These are phyloP conservation scores for Picea sitchensis DNA, from an alignment of 75 land plant species.

Conservation along the genomic window DNA sequence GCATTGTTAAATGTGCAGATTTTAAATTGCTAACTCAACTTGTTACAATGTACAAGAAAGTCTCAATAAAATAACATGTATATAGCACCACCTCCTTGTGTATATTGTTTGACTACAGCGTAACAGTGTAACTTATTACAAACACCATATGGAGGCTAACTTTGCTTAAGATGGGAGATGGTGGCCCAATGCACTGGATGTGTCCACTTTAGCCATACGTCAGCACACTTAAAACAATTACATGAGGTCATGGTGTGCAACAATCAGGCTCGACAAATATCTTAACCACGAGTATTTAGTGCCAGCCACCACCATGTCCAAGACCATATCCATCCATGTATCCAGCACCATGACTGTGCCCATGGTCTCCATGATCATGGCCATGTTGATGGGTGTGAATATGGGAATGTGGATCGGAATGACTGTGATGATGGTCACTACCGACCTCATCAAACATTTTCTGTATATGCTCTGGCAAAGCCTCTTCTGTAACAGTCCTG, in stretches of 20 bases:
- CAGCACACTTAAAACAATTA: not conserved
- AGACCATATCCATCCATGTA: conserved; percentile 48
- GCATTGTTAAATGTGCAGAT: not conserved
- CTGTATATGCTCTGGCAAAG: conserved; percentile 39
- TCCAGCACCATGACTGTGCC: conserved; percentile 27
- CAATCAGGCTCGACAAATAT: not conserved
- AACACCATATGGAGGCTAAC: not conserved
- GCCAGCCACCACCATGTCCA: conserved; percentile 32
- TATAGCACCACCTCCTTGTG: too few relatives aligned
- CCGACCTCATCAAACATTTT: conserved; percentile 36
- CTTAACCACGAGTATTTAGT: not conserved
- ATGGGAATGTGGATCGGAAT: conserved; percentile 14
- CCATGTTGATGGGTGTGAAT: conserved; percentile 16
- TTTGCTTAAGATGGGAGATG: not conserved
- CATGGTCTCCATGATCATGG: conserved; percentile 20
- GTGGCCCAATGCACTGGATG: not conserved
- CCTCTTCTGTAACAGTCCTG: conserved; percentile 30
- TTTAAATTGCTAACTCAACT: conserved; percentile 5
- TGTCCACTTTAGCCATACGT: not conserved
- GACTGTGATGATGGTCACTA: conserved; percentile 18
- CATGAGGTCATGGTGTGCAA: not conserved
- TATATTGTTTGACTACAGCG: too few relatives aligned
- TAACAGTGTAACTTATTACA: not conserved
- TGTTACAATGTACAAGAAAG: not conserved
- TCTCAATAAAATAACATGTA: not conserved